Evolutionary conservation across 106 monocot species (phyloP).

Genomic region (Chionographis japonica): DNA sequence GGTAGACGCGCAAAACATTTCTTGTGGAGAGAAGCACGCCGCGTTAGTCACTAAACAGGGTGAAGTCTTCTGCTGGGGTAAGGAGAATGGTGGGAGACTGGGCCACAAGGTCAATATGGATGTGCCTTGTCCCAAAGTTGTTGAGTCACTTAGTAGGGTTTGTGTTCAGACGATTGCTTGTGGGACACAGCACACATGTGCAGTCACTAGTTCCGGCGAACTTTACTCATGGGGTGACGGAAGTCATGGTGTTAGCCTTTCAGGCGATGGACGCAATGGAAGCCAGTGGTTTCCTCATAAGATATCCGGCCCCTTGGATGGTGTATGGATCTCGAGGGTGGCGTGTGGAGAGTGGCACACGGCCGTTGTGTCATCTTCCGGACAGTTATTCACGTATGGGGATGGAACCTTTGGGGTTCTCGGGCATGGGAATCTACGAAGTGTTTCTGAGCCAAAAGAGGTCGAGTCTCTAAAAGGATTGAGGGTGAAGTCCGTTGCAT

Average conservation of each 20-base stretch:
- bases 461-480: slow-evolving; percentile 44
- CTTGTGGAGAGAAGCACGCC: slow-evolving; percentile 59
- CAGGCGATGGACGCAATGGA: slow-evolving; percentile 9
- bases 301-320: slow-evolving; percentile 24
- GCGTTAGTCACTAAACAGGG: slow-evolving; percentile 62
- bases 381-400: slow-evolving; percentile 57
- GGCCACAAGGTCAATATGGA: slow-evolving; percentile 42
- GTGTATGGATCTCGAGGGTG: slow-evolving; percentile 31
- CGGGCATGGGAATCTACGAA: slow-evolving; percentile 50
- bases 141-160: slow-evolving; percentile 36
- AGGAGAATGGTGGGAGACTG: slow-evolving; percentile 42
- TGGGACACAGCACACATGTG: slow-evolving; percentile 46
- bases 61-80: slow-evolving; percentile 62
- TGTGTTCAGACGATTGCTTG: slow-evolving; percentile 31
- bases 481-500: slow-evolving; percentile 52
- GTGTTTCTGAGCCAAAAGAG: slow-evolving; percentile 44
- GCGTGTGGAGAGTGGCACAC: slow-evolving; percentile 68
- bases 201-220: slow-evolving; percentile 52
- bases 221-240: slow-evolving; percentile 50
- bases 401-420: slow-evolving; percentile 69
- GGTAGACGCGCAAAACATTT: slow-evolving; percentile 44
- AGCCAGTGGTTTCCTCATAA: slow-evolving; percentile 56
- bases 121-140: slow-evolving; percentile 34
- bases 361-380: slow-evolving; percentile 37
- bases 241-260: slow-evolving; percentile 7